A percentile compares a stretch with the other conserved stretches of the same genome.
These are phyloP conservation scores for Eutreptiella sp. DNA, from an alignment of 208 protist species.

Conservation along the genomic window DNA sequence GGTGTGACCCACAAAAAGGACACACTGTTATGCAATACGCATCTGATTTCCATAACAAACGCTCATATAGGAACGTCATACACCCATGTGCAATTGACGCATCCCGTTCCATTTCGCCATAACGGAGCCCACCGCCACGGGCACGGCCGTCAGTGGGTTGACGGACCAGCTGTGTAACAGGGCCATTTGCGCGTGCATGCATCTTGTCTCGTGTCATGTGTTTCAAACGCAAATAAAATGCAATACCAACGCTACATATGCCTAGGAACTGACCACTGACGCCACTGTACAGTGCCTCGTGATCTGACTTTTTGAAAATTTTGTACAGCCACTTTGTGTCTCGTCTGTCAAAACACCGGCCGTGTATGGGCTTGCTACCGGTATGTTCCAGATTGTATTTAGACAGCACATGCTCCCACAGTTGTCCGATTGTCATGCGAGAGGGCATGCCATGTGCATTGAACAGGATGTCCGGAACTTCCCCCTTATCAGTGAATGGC, in stretches of 20 bases:
- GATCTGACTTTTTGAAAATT: no score
- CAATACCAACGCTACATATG: slow-evolving; percentile 99
- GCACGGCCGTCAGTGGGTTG: slow-evolving; percentile 98
- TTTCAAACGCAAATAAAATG: slow-evolving; percentile 99
- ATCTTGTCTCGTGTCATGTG: slow-evolving; percentile 99
- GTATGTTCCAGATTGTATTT: no score
- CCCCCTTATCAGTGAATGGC: slow-evolving; percentile 88
- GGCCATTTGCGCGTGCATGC: slow-evolving; percentile 91
- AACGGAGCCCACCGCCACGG: slow-evolving; percentile 94
- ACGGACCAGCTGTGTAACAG: slow-evolving; percentile 90
- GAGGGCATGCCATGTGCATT: slow-evolving; percentile 97
- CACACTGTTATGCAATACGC: no score
- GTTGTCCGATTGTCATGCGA: slow-evolving; percentile 97
- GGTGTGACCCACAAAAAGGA: no score
- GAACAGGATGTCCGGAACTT: slow-evolving; percentile 95
- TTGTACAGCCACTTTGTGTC: no score
- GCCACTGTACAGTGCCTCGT: slow-evolving; percentile 86
- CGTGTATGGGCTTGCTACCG: no score
- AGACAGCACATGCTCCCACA: no score
- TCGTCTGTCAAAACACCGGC: no score
- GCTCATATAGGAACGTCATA: no score
- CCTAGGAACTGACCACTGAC: slow-evolving; percentile 95
- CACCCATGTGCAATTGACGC: no score
- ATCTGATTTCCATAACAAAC: no score
- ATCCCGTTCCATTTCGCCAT: slow-evolving; percentile 99